Evolutionary conservation across 345 rosid genomes (phyloP), one percentile per base, ranked within the genome.

Genomic region (Gossypium arboreum): DNA sequence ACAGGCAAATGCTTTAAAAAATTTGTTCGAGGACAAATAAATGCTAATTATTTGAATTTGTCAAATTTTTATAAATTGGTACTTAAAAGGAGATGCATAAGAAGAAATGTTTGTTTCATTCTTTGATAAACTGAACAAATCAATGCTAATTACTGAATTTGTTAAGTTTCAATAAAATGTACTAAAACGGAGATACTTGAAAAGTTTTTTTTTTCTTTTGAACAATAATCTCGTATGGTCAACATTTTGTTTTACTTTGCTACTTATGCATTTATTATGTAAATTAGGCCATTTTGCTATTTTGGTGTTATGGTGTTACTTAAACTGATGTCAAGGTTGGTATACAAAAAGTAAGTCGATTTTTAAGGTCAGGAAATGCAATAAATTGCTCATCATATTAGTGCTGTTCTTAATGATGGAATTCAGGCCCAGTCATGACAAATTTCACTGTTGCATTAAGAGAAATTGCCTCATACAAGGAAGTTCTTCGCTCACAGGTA

Each of bases 401-500:
- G 3, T 45, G 68, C 63, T 72, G 58, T 75, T 64, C 52, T 56
- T 45, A 75, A 67, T 64, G 48, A 66, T 48, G 29, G 54, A 63
- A 44, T 65, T 52, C 76, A 91, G 93, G 97, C 56, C 92, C 93
- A 76, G 92, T 84, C 54, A 88, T 91, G 91, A 83, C 84, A 50
- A 91, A 89, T 74, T 91, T 88, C 75, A 88, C 91, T 7, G 81
- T 89, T 82, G 91, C 92, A 68, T 79, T 91, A 77, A 83, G 90
- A 79, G 92, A 91, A 83, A 88, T 91, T 18, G 91, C 91, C 20
- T 85, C 97, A 7, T 88, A 84, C 83, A 89, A 89, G 82, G 97
- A 89, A 84, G 91, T 83, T 66, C 97, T 91, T 77, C 89, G 94
- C 57, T 86, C 93, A n/a, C 83, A 84, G 96, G 91, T 91, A 85